Evolutionary conservation across 1,139 yeast genomes (phyloP).

Genomic region (Meyerozyma smithsonii): DNA sequence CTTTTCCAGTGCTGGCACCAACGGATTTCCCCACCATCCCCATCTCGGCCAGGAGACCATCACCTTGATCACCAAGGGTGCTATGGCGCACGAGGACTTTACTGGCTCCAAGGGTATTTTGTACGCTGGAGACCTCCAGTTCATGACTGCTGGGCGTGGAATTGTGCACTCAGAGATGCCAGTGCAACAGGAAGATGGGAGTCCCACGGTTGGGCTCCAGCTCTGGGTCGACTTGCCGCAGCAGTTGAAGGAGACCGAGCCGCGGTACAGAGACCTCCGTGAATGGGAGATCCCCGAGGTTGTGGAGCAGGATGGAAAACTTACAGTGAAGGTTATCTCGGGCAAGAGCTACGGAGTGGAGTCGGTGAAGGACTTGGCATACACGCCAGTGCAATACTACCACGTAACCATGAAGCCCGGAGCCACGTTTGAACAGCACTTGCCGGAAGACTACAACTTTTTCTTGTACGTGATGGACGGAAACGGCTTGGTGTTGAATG

Average conservation of each 20-base stretch:
- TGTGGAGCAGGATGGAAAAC: conserved; percentile 62
- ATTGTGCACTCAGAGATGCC: conserved; percentile 88
- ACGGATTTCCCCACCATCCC: conserved; percentile 91
- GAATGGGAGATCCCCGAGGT: conserved; percentile 63
- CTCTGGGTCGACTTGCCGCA: conserved; percentile 89
- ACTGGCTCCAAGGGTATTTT: conserved; percentile 79
- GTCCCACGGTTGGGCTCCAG: conserved; percentile 68
- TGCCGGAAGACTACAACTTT: conserved; percentile 63
- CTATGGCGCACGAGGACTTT: conserved; percentile 87
- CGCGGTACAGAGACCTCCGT: conserved; percentile 77
- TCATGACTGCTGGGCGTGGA: conserved; percentile 94
- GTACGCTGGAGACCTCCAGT: conserved; percentile 83
- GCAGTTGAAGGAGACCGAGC: conserved; percentile 60
- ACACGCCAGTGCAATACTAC: conserved; percentile 78
- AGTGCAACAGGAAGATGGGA: conserved; percentile 53
- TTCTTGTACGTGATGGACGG: conserved; percentile 73
- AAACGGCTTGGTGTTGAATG: conserved; percentile 43
- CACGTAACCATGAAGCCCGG: conserved; percentile 64
- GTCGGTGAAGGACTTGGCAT: conserved; percentile 72
- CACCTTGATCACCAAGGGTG: conserved; percentile 69
- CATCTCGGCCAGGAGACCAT: conserved; percentile 91
- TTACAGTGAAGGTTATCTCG: conserved; percentile 67
- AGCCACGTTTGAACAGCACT: conserved; percentile 56
- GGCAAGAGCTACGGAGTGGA: conserved; percentile 75
- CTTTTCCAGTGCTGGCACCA: conserved; percentile 43